Evolutionary conservation across 73 alveolate genomes (phyloP), one percentile per base, ranked within the genome.

Genomic region (Paraurostyla sp.): DNA sequence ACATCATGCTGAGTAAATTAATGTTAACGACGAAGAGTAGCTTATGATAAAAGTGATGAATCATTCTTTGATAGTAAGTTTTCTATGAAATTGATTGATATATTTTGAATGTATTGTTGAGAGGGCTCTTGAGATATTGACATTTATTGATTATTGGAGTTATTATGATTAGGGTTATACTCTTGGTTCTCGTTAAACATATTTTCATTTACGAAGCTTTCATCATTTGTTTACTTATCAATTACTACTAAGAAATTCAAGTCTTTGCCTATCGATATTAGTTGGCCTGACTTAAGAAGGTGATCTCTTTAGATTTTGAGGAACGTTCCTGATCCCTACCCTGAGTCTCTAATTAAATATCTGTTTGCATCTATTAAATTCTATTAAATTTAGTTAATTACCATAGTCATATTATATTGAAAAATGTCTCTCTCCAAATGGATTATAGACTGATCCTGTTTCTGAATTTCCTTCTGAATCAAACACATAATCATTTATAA

Each of bases 241-340:
- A 78, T 52, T 32, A 54, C 78, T 3, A 78, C 78, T 22, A 78
- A 29, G 33, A 78, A 78, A 43, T 78, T 78, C 30, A 78, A 29
- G 43, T 78, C 89, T 54, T 78, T 78, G 11, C 80, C 89, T 20
- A 78, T 78, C 32, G 89, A 78, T 36, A 78, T 52, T 32, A 78
- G 71, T 78, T 78, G n/a, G 35, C 78, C 89, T 0, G 62, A 43
- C 35, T 78, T 29, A 13, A 78, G 40, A 11, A 36, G 27, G 46
- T 78, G 78, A 32, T 50, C 80, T 51, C 78, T 50, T 35, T 52
- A 27, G 16, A 78, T 54, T 52, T 78, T 78, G 33, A 51, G 29
- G 46, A 78, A 78, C 2, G 89, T 78, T 4, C 89, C 89, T 7
- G 62, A 43, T 51, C 89, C 89, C 46, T 16, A 27, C 25, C 89